A percentile compares a stretch with the other conserved stretches of the same genome.
Conservation (phyloP, 495 filamentous ascomycete genomes). For the Hypoxylon fuscum region DNA sequence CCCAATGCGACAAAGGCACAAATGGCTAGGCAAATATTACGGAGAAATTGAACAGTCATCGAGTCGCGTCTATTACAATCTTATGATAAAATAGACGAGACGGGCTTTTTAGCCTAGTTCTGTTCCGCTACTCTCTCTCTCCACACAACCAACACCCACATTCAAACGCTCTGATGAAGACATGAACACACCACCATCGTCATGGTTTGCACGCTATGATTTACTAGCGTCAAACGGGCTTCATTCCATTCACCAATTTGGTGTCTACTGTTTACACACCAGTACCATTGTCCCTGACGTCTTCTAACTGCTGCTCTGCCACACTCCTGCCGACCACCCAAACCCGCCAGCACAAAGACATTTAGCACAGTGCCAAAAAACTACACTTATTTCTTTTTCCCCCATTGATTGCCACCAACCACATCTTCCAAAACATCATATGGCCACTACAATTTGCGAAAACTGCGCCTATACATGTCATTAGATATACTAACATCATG, state of each 20-base stretch:
- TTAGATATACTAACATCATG: slow-evolving; percentile 43
- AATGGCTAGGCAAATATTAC: slow-evolving; percentile 1
- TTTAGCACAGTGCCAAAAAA: not conserved
- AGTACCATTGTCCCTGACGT: slow-evolving; percentile 9
- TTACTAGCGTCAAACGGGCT: slow-evolving; percentile 22
- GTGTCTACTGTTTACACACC: slow-evolving; percentile 13
- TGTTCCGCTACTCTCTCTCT: slow-evolving; percentile 4
- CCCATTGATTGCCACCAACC: not conserved
- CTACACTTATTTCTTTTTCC: not conserved
- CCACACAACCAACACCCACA: not conserved
- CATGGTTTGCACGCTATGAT: slow-evolving; percentile 7
- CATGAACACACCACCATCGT: slow-evolving; percentile 6
- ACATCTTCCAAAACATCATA: not conserved
- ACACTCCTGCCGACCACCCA: slow-evolving; percentile 8
- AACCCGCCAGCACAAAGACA: slow-evolving; percentile 20
- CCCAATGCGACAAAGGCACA: not conserved
- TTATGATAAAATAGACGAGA: not conserved
- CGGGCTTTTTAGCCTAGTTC: not conserved
- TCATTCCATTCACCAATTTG: slow-evolving; percentile 9
- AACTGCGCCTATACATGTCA: not conserved
- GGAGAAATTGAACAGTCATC: slow-evolving; percentile 7
- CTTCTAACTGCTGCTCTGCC: slow-evolving; percentile 24
- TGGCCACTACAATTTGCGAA: slow-evolving; percentile 1
- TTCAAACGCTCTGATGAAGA: not conserved
- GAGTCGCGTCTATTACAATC: not conserved